Evolutionary conservation across 768 basidiomycete species (phyloP).

Genomic region (Mrakia blollopis): DNA sequence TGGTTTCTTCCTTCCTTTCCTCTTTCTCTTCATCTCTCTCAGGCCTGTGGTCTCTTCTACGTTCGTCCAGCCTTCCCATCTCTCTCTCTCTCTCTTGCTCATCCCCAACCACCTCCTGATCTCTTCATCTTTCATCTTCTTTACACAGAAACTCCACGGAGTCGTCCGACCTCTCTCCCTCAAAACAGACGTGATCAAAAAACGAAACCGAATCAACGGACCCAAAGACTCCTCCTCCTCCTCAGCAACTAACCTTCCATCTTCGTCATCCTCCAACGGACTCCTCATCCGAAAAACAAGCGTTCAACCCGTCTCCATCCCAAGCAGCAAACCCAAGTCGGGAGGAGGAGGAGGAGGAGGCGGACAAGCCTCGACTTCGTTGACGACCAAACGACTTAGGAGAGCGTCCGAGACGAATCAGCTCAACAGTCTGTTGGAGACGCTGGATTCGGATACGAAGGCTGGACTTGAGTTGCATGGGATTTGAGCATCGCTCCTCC

Average conservation of each 20-base stretch:
- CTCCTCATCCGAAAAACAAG: neutral
- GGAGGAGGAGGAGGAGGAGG: neutral
- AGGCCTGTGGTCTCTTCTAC: conserved; percentile 90
- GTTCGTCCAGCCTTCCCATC: conserved; percentile 51
- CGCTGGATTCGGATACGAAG: neutral
- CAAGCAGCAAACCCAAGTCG: neutral
- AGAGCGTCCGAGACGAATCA: conserved; percentile 1
- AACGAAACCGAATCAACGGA: conserved; percentile 44
- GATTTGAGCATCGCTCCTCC: neutral
- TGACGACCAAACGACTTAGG: conserved; percentile 2
- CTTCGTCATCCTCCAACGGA: neutral
- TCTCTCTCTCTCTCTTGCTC: neutral
- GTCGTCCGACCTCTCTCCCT: conserved; percentile 89
- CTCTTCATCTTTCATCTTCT: neutral
- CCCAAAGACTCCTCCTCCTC: neutral
- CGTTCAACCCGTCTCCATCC: neutral
- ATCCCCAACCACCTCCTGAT: neutral
- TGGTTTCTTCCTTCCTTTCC: neutral
- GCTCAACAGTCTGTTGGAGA: neutral
- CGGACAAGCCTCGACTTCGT: neutral
- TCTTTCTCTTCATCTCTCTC: conserved; percentile 1
- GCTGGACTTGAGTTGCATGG: neutral
- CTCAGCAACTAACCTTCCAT: neutral
- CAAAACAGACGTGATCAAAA: conserved; percentile 97
- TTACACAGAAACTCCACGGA: conserved; percentile 79